A percentile compares a stretch with the other conserved stretches of the same genome.
phyloP scores from a whole-genome alignment of 2,329 filamentous ascomycete genomes.

The Cordyceps cicadae region DNA sequence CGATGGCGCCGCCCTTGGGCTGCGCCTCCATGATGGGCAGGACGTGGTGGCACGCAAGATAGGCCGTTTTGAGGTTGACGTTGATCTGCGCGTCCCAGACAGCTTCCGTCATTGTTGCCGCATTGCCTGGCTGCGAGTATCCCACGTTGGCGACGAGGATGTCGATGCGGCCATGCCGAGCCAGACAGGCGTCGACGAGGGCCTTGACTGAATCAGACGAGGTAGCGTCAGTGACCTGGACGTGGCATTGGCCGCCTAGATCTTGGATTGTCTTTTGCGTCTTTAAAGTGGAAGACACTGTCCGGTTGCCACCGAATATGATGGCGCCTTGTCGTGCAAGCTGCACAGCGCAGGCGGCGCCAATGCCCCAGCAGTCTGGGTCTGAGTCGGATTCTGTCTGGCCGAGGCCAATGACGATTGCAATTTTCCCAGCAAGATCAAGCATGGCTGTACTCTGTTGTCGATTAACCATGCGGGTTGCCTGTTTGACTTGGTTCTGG shows the following conservation, averaged over 20 bases:
- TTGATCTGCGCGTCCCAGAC: constrained; percentile 45
- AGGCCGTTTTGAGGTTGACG: constrained; percentile 49
- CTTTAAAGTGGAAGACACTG: constrained; percentile 30
- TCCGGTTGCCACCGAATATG: constrained; percentile 43
- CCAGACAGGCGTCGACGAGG: constrained; percentile 43
- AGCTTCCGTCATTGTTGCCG: constrained; percentile 39
- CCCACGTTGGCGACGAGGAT: constrained; percentile 56
- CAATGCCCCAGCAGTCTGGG: constrained; percentile 37
- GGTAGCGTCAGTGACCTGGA: constrained; percentile 43
- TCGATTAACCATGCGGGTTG: neutral
- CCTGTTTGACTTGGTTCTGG: neutral
- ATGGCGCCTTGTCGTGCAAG: constrained; percentile 39
- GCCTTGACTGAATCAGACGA: constrained; percentile 41
- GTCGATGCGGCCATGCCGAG: constrained; percentile 47
- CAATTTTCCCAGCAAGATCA: constrained; percentile 34
- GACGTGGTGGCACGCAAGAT: constrained; percentile 42
- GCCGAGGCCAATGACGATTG: constrained; percentile 37
- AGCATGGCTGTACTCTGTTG: constrained; percentile 21
- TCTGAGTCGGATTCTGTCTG: constrained; percentile 30
- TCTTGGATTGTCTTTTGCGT: constrained; percentile 31
- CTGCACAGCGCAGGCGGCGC: constrained; percentile 39
- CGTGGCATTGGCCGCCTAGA: constrained; percentile 26
- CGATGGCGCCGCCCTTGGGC: constrained; percentile 28
- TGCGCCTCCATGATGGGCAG: constrained; percentile 48
- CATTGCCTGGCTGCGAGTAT: constrained; percentile 42